phyloP scores from a whole-genome alignment of 441 rosid genomes.

The Heliophila coronopifolia region DNA sequence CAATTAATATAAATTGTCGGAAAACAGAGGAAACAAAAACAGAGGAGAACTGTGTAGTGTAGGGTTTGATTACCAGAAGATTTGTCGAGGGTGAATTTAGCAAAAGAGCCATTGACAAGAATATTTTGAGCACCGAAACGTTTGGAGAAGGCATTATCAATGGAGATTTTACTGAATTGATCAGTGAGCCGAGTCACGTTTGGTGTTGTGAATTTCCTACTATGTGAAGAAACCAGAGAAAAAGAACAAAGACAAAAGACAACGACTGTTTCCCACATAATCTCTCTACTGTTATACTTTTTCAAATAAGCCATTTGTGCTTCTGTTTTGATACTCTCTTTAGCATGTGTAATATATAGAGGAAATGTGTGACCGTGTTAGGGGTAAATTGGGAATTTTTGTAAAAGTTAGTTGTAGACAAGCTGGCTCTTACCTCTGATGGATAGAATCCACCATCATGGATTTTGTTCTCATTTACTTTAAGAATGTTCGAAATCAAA shows the following conservation, averaged over 20 bases:
- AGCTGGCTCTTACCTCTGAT: constrained; percentile 22
- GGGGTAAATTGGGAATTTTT: constrained; percentile 16
- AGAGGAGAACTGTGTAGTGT: not conserved
- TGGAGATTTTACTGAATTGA: constrained; percentile 43
- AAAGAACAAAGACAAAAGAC: constrained; percentile 31
- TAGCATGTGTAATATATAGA: constrained; percentile 3
- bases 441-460: constrained; percentile 11
- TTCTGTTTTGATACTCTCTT: not conserved
- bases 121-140: constrained; percentile 52
- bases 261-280: constrained; percentile 23
- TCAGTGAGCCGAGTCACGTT: constrained; percentile 55
- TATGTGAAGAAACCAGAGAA: constrained; percentile 46
- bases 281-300: constrained; percentile 7
- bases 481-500: constrained; percentile 18
- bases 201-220: constrained; percentile 54
- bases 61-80: constrained; percentile 45
- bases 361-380: not conserved
- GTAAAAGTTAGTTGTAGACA: constrained; percentile 9
- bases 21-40: not conserved
- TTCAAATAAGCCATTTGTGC: constrained; percentile 37
- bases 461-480: constrained; percentile 9
- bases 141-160: constrained; percentile 40
- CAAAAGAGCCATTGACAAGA: constrained; percentile 52
- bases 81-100: constrained; percentile 61
- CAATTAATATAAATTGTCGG: not conserved